phyloP scores from a whole-genome alignment of 805 yeast genomes.

The Wickerhamiella lipophila region DNA sequence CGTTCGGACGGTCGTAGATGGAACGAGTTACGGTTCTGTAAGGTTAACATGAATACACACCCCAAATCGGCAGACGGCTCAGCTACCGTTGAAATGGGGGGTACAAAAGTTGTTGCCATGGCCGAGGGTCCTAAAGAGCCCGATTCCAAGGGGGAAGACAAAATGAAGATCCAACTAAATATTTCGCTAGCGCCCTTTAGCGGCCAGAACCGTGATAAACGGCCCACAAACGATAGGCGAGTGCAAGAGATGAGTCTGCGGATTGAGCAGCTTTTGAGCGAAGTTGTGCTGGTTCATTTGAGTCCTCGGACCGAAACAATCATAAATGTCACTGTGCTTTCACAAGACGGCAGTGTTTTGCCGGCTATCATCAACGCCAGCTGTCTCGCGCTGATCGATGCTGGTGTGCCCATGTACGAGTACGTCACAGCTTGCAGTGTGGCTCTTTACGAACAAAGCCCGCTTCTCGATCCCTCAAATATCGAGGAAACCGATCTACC shows the following conservation, averaged over 20 bases:
- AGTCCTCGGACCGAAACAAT: slow-evolving; percentile 78
- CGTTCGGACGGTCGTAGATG: slow-evolving; percentile 86
- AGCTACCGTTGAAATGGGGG: slow-evolving; percentile 82
- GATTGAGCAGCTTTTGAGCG: slow-evolving; percentile 28
- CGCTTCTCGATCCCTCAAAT: slow-evolving; percentile 69
- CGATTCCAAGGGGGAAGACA: slow-evolving; percentile 34
- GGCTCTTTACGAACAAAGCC: slow-evolving; percentile 65
- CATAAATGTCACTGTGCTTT: slow-evolving; percentile 60
- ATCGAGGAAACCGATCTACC: slow-evolving; percentile 79
- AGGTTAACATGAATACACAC: slow-evolving; percentile 75
- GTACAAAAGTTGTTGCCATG: slow-evolving; percentile 72
- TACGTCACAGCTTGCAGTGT: slow-evolving; percentile 70
- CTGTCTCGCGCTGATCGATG: slow-evolving; percentile 82
- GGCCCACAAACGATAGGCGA: slow-evolving; percentile 45
- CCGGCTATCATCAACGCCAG: slow-evolving; percentile 73
- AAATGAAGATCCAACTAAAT: slow-evolving; percentile 49
- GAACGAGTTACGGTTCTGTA: slow-evolving; percentile 79
- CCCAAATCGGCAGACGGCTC: slow-evolving; percentile 79
- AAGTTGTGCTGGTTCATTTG: slow-evolving; percentile 57
- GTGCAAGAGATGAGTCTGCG: slow-evolving; percentile 28
- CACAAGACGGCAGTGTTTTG: slow-evolving; percentile 82
- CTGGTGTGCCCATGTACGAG: slow-evolving; percentile 90
- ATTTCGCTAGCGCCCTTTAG: slow-evolving; percentile 72
- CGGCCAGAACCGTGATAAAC: slow-evolving; percentile 59
- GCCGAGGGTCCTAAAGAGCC: slow-evolving; percentile 91